Base-by-base conservation (phyloP, 1,284 basidiomycete genomes). In the Cerioporus squamosus region DNA sequence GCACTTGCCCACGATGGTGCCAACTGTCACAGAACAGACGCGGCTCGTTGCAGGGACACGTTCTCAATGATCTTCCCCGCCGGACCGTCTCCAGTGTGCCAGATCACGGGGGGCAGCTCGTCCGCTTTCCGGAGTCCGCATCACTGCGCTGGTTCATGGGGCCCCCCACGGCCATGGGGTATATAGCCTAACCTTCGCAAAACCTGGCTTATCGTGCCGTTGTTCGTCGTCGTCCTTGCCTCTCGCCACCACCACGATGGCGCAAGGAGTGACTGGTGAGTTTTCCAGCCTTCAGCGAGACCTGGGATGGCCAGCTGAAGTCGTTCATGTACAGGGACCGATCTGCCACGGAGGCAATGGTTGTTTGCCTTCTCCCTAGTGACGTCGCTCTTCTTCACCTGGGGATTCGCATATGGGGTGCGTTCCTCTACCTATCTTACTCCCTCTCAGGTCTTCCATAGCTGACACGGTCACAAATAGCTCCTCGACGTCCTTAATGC, bases 401-500 rank as follows among this genome's bases (percentile, higher is more conserved):
- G 82, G 89, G 83, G 88, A 0, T 91, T 91, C 70, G 86, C 89
- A 1, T 90, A 91, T 65, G 90, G 90, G 43, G 84, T 86, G 70
- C 68, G 82, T 64, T 14, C 6, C 20, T 24, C 22, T n/a, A 12
- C 15, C 40, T 18, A 8, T 5, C 20, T 39, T 38, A 8, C 31
- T 31, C 14, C 46, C 23, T 8, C 29, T 51, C 47, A n/a, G n/a
- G n/a, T n/a, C n/a, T n/a, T n/a, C 29, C 49, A 33, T 53, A 55
- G 22, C 45, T 36, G 71, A 74, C 70, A 20, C 9, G 20, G 15
- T 6, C 36, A 1, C 7, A 10, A 18, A 42, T 18, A 90, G 80
- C 83, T 94, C 51, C 87, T 95, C 63, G 93, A 95, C 73, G 92
- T 94, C 33, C 80, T 94, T 56, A 93, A 93, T 75, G 85, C 90